phyloP scores from a whole-genome alignment of 1,284 basidiomycete genomes.

The Leccinum huronense region DNA sequence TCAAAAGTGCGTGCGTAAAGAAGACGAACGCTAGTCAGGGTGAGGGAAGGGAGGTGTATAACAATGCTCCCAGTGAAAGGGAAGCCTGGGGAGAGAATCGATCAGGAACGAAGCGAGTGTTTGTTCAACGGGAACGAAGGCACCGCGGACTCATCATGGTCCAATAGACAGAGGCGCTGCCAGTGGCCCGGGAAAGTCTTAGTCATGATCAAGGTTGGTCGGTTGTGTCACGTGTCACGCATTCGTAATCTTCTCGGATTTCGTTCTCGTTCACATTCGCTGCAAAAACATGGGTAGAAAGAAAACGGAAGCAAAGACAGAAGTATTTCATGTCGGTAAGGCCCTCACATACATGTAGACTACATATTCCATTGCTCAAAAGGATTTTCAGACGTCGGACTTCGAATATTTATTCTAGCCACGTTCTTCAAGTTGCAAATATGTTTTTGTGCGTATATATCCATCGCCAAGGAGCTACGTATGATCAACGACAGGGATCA shows the following conservation, averaged over 20 bases:
- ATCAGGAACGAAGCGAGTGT: slow-evolving; percentile 27
- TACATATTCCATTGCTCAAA: background rate
- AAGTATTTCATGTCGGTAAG: slow-evolving; percentile 55
- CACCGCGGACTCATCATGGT: slow-evolving; percentile 23
- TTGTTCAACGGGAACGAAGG: slow-evolving; percentile 67
- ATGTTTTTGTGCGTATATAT: background rate
- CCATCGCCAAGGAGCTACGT: background rate
- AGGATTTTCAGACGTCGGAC: slow-evolving; percentile 43
- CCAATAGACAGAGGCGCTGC: slow-evolving; percentile 54
- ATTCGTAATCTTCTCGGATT: slow-evolving; percentile 2
- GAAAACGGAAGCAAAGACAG: slow-evolving; percentile 32
- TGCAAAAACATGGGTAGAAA: slow-evolving; percentile 28
- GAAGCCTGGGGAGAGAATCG: slow-evolving; percentile 51
- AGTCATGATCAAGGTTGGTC: no score
- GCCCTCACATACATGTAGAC: background rate
- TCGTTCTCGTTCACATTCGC: background rate
- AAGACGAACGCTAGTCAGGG: slow-evolving; percentile 53
- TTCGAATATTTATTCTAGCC: background rate
- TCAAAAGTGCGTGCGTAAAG: background rate
- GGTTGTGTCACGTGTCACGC: slow-evolving; percentile 20
- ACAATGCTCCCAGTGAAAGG: slow-evolving; percentile 75
- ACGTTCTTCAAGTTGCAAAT: background rate
- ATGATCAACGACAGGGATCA: background rate
- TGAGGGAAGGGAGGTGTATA: slow-evolving; percentile 73
- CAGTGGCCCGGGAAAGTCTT: no score